phyloP scores from a whole-genome alignment of 495 filamentous ascomycete species.

The Xylaria grammica region DNA sequence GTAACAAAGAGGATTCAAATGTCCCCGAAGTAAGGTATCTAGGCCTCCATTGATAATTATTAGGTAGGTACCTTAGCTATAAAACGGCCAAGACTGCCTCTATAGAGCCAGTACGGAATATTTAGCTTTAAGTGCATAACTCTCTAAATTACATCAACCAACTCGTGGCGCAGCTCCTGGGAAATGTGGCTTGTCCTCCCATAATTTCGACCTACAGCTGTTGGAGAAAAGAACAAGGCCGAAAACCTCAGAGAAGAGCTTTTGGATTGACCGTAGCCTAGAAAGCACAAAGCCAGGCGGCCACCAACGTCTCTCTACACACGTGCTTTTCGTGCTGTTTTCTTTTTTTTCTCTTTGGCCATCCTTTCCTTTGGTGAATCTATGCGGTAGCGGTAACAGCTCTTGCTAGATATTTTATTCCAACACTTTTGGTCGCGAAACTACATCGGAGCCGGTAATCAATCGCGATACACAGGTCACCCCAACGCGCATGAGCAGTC shows the following conservation, averaged over 20 bases:
- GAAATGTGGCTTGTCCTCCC: constrained; percentile 10
- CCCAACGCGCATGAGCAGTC: constrained; percentile 25
- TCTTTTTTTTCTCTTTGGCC: constrained; percentile 6
- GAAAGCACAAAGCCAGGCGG: constrained; percentile 10
- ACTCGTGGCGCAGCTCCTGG: constrained; percentile 8
- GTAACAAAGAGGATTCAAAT: too few species aligned
- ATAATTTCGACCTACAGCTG: constrained; percentile 2
- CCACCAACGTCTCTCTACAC: constrained; percentile 16
- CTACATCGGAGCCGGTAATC: constrained; percentile 32
- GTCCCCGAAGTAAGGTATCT: too few species aligned
- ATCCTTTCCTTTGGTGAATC: constrained; percentile 15
- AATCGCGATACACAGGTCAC: constrained; percentile 25
- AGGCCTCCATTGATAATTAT: too few species aligned
- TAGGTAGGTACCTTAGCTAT: background rate
- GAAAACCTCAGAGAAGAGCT: constrained; percentile 22
- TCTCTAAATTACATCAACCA: background rate
- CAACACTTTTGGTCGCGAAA: constrained; percentile 27
- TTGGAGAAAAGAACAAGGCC: constrained; percentile 15
- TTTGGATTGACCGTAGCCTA: constrained; percentile 29
- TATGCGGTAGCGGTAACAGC: constrained; percentile 21
- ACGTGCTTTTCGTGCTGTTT: constrained; percentile 20
- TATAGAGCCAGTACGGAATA: too few species aligned
- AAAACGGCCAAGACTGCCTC: too few species aligned
- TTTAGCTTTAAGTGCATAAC: background rate
- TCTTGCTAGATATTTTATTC: constrained; percentile 17